Evolutionary conservation across 768 basidiomycete species (phyloP).

Genomic region (Boletus rufocinnamomeus): DNA sequence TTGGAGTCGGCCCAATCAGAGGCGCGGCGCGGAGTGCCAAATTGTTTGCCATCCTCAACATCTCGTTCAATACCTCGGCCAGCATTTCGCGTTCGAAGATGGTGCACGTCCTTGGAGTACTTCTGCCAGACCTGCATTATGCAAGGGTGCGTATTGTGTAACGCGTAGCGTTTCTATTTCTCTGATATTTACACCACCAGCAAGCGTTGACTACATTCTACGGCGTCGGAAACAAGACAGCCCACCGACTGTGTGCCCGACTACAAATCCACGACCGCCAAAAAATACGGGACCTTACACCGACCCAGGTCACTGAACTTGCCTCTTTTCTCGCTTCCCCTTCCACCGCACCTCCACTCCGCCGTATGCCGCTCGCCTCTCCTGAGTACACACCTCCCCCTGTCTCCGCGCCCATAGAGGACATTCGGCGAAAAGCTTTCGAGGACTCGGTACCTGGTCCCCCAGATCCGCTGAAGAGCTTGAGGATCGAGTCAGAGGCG

Average conservation of each 20-base stretch:
- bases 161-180: not conserved
- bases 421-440: slow-evolving; percentile 30
- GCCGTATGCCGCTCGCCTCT: slow-evolving; percentile 65
- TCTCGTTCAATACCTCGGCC: not conserved
- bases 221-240: slow-evolving; percentile 76
- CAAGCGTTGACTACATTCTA: slow-evolving; percentile 90
- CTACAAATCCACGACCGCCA: slow-evolving; percentile 88
- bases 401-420: slow-evolving; percentile 37
- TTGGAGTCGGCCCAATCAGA: not conserved
- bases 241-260: slow-evolving; percentile 85
- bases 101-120: slow-evolving; percentile 88
- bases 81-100: slow-evolving; percentile 36
- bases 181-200: slow-evolving; percentile 41
- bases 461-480: slow-evolving; percentile 64
- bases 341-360: slow-evolving; percentile 65
- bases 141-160: slow-evolving; percentile 59
- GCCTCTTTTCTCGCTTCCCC: slow-evolving; percentile 94
- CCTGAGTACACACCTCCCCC: slow-evolving; percentile 52
- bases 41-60: slow-evolving; percentile 1
- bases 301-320: slow-evolving; percentile 87
- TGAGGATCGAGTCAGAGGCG: slow-evolving; percentile 89
- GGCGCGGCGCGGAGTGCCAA: slow-evolving; percentile 30
- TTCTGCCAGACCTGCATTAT: slow-evolving; percentile 73
- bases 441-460: slow-evolving; percentile 39
- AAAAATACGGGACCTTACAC: slow-evolving; percentile 78